Base-by-base conservation (phyloP, 345 rosid genomes). In the Durio zibethinus region DNA sequence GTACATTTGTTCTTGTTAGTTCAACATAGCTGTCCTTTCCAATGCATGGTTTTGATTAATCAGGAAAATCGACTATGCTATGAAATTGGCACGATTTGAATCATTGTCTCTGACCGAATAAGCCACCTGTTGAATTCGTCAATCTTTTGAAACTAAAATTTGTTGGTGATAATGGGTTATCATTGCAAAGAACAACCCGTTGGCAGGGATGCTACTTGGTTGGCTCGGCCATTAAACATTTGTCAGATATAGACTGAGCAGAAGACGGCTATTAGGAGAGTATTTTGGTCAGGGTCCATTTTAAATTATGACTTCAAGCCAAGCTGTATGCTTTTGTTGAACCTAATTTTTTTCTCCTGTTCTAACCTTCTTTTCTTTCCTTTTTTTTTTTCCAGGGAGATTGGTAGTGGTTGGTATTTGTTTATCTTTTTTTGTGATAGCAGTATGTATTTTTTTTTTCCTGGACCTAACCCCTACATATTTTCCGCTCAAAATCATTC, bases 261-360 rank as follows among this genome's bases (percentile, higher is more conserved):
- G 9, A n/a, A 72, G 80, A 71, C 70, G 59, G 80, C 75, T 35
- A 33, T 4, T 5, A 38, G 18, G 38, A 18, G 10, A 20, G 72
- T n/a, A 36, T 7, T 50, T 52, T 1, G 76, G 76, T 64, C 25
- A 20, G 33, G 14, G 33, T 9, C 27, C 14, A n/a, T n/a, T n/a
- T n/a, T n/a, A n/a, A n/a, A n/a, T n/a, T n/a, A n/a, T n/a, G n/a
- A n/a, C n/a, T 6, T 68, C 45, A 14, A 25, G 31, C 21, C 21
- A 25, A 68, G 21, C 21, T 45, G 36, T 12, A 25, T 25, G 56
- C 35, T 47, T 69, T 45, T 45, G 57, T 69, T 69, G 21, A 48
- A 70, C 73, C 56, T 27, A 4, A 4, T 10, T 21, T 21, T 10
- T 21, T 66, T 16, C 1, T 15, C 10, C 15, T 23, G 36, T 61